Evolutionary conservation across 23 red algal genomes (phyloP).

Genomic region (Gracilariopsis chorda): DNA sequence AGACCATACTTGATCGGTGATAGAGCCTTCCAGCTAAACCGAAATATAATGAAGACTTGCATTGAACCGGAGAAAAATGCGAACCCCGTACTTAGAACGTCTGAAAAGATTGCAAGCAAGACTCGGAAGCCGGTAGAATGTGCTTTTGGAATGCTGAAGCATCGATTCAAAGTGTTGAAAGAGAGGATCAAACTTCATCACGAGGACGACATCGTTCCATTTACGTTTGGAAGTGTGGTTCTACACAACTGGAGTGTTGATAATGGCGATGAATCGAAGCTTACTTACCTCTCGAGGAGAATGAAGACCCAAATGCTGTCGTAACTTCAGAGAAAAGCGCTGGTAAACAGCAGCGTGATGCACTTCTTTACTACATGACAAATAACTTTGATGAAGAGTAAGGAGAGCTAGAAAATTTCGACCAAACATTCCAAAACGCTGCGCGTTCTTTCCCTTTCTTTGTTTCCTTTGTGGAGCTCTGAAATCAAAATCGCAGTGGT

Average conservation of each 20-base stretch:
- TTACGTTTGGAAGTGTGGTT: no score
- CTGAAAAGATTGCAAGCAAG: neutral
- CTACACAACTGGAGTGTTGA: no score
- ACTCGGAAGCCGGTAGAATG: constrained; percentile 22
- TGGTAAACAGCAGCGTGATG: neutral
- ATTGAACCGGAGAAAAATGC: neutral
- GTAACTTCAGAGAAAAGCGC: neutral
- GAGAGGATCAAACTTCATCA: neutral
- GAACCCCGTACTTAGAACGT: neutral
- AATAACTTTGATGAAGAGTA: no score
- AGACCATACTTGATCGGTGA: constrained; percentile 10
- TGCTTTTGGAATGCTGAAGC: constrained; percentile 27
- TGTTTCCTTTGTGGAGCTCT: no score
- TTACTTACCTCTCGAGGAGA: no score
- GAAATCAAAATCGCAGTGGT: no score
- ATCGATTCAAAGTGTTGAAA: neutral
- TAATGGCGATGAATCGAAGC: no score
- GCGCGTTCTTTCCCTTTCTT: no score
- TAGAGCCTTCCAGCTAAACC: neutral
- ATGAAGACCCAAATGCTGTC: no score
- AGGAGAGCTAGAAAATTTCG: no score
- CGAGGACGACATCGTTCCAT: constrained; percentile 10
- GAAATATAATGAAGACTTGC: constrained; percentile 13
- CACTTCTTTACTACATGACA: neutral
- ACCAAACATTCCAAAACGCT: no score